These are phyloP conservation scores for Lanmaoa rubissima DNA, from an alignment of 768 basidiomycete species.

Conservation along the genomic window DNA sequence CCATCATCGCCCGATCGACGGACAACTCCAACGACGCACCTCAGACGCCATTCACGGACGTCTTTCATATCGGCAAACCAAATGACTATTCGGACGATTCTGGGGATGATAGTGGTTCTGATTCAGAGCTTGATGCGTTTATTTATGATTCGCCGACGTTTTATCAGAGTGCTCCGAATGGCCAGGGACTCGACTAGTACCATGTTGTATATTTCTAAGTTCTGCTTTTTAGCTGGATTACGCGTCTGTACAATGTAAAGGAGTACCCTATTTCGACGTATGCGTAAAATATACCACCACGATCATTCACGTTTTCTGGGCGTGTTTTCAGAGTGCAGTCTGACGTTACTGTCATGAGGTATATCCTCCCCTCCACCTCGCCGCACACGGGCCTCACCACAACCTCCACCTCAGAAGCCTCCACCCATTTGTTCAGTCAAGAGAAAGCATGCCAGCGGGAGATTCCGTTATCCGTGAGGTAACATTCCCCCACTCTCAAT, in stretches of 20 bases:
- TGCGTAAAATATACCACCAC: not conserved
- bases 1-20: constrained; percentile 80
- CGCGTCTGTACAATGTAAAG: not conserved
- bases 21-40: constrained; percentile 52
- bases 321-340: constrained; percentile 6
- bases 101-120: constrained; percentile 41
- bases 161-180: constrained; percentile 48
- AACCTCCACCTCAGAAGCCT: constrained; percentile 18
- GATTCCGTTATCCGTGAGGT: constrained; percentile 48
- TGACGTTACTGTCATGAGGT: constrained; percentile 20
- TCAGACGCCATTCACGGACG: constrained; percentile 77
- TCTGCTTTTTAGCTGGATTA: constrained; percentile 1
- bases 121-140: constrained; percentile 51
- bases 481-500: not conserved
- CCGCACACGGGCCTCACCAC: constrained; percentile 10
- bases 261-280: not conserved
- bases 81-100: constrained; percentile 43
- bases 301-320: constrained; percentile 11
- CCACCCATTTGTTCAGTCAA: constrained; percentile 3
- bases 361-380: constrained; percentile 12
- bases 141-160: constrained; percentile 55
- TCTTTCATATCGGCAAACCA: constrained; percentile 56
- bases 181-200: constrained; percentile 22
- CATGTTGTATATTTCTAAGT: not conserved
- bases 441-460: constrained; percentile 19